These are phyloP conservation scores for Trichosporon faecale DNA, from an alignment of 1,284 basidiomycete genomes.

Conservation along the genomic window DNA sequence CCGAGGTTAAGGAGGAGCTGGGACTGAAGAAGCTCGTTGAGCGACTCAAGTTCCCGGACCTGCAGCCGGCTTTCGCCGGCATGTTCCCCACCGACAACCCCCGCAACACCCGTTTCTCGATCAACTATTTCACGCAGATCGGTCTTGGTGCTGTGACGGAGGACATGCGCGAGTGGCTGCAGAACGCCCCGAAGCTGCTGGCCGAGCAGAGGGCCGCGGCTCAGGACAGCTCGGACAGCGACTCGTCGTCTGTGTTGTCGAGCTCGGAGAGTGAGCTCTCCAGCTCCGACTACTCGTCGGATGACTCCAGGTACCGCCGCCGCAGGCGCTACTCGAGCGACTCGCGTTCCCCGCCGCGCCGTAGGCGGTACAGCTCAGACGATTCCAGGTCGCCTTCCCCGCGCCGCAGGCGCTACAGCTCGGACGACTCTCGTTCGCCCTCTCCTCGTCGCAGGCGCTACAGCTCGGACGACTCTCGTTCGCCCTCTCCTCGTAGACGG, in stretches of 20 bases:
- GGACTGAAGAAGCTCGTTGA: constrained; percentile 78
- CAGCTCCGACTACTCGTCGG: constrained; percentile 53
- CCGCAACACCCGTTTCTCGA: constrained; percentile 93
- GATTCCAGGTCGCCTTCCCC: constrained; percentile 22
- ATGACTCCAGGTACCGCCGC: constrained; percentile 29
- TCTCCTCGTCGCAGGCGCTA: constrained; percentile 18
- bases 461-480: constrained; percentile 27
- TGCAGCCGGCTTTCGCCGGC: constrained; percentile 68
- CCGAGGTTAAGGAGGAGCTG: constrained; percentile 90
- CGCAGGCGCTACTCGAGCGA: constrained; percentile 13
- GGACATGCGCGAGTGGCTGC: constrained; percentile 92
- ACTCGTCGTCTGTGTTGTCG: constrained; percentile 55
- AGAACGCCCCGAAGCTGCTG: constrained; percentile 85
- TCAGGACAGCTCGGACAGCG: constrained; percentile 56
- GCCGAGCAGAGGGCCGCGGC: constrained; percentile 87
- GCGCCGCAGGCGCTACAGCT: constrained; percentile 24
- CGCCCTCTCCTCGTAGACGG: constrained; percentile 18
- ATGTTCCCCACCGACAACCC: constrained; percentile 97
- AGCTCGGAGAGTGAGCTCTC: constrained; percentile 40
- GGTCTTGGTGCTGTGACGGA: constrained; percentile 88
- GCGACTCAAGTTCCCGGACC: constrained; percentile 80
- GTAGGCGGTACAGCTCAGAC: constrained; percentile 24
- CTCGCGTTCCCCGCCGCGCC: constrained; percentile 15
- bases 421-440: constrained; percentile 25
- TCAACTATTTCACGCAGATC: constrained; percentile 97